Evolutionary conservation across 1,284 basidiomycete species (phyloP).

Genomic region (Moesziomyces sp.): DNA sequence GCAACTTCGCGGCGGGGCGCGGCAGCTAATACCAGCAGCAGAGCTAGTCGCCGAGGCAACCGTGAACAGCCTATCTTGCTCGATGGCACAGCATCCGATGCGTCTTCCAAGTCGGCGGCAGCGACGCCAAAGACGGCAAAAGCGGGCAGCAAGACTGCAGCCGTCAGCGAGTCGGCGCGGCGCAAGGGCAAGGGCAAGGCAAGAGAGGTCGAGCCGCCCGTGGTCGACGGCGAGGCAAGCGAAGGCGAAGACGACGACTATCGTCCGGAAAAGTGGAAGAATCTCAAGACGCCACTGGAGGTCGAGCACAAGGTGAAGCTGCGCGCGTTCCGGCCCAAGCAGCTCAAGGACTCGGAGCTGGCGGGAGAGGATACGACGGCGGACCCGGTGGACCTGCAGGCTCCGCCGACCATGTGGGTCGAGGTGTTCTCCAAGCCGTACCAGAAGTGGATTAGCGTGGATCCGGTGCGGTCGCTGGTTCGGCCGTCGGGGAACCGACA

Average conservation of each 20-base stretch:
- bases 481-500: constrained; percentile 56
- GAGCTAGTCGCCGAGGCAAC: constrained; percentile 8
- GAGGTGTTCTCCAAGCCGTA: constrained; percentile 95
- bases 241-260: constrained; percentile 36
- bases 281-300: constrained; percentile 44
- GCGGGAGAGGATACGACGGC: constrained; percentile 48
- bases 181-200: constrained; percentile 43
- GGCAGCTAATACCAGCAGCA: constrained; percentile 16
- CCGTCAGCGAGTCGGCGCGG: constrained; percentile 3
- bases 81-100: constrained; percentile 26
- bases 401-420: constrained; percentile 94
- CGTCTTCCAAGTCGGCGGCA: constrained; percentile 9
- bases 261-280: constrained; percentile 50
- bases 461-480: constrained; percentile 77
- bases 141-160: neutral
- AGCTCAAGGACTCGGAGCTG: constrained; percentile 50
- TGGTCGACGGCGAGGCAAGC: neutral
- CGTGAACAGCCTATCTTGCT: constrained; percentile 18
- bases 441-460: constrained; percentile 90
- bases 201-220: constrained; percentile 13
- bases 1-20: constrained; percentile 6
- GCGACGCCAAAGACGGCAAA: neutral
- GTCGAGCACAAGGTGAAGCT: constrained; percentile 53
- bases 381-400: constrained; percentile 64
- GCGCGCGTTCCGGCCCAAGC: constrained; percentile 41